phyloP scores from a whole-genome alignment of 2,329 filamentous ascomycete genomes.

The Nannizzia gypsea region DNA sequence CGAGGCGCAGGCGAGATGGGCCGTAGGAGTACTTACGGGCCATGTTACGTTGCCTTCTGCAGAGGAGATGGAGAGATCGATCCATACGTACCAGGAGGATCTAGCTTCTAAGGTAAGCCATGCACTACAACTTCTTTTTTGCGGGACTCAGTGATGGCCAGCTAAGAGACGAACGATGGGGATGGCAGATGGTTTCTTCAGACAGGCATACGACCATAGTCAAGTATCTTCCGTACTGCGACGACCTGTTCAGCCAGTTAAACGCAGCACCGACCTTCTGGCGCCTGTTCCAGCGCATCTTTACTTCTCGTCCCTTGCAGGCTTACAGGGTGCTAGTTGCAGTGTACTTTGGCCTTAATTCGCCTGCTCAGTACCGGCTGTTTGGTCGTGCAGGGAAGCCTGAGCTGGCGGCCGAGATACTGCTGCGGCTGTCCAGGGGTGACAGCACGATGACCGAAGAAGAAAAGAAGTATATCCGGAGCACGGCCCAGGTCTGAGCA shows the following conservation, averaged over 20 bases:
- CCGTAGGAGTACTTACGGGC: constrained; percentile 21
- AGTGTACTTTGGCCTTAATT: constrained; percentile 29
- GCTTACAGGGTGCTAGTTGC: constrained; percentile 21
- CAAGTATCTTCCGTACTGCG: constrained; percentile 23
- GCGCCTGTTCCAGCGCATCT: constrained; percentile 19
- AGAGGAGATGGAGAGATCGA: constrained; percentile 20
- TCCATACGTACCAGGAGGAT: constrained; percentile 19
- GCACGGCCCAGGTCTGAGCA: neutral
- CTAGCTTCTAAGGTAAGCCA: constrained; percentile 16
- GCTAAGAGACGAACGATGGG: constrained; percentile 14
- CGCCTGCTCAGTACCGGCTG: constrained; percentile 27
- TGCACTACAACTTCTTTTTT: neutral
- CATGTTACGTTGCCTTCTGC: constrained; percentile 18
- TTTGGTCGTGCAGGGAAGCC: constrained; percentile 23
- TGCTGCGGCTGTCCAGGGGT: constrained; percentile 21
- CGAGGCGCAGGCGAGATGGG: constrained; percentile 28
- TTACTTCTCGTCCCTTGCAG: constrained; percentile 19
- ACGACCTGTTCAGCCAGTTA: constrained; percentile 24
- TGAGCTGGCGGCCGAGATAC: constrained; percentile 23
- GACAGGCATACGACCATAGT: constrained; percentile 23
- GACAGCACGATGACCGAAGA: constrained; percentile 17
- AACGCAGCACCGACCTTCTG: constrained; percentile 24
- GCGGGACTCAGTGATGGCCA: neutral
- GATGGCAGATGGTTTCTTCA: constrained; percentile 21
- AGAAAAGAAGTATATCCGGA: neutral